phyloP scores from a whole-genome alignment of 2,329 filamentous ascomycete species.

The Magnaporthales sp. region DNA sequence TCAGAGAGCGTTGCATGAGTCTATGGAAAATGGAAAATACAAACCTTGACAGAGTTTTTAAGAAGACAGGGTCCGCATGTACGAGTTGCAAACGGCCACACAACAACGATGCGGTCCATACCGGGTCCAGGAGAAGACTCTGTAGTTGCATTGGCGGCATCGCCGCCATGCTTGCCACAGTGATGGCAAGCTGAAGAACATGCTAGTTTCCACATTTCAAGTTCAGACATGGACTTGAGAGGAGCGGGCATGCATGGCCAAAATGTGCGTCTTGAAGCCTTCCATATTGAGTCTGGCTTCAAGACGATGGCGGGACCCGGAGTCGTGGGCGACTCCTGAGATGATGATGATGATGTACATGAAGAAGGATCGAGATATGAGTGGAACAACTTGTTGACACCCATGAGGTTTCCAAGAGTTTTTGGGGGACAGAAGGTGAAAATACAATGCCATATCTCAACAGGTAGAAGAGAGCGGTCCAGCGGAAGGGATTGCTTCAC shows the following conservation, averaged over 20 bases:
- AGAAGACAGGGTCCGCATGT: conserved; percentile 60
- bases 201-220: conserved; percentile 68
- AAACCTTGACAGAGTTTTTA: conserved; percentile 55
- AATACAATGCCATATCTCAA: conserved; percentile 61
- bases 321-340: background rate
- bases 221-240: conserved; percentile 54
- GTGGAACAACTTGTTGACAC: conserved; percentile 60
- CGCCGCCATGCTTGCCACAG: conserved; percentile 40
- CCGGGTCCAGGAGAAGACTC: conserved; percentile 54
- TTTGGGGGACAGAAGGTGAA: conserved; percentile 58
- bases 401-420: conserved; percentile 55
- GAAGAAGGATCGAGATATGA: conserved; percentile 41
- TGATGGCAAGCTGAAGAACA: conserved; percentile 58
- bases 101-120: conserved; percentile 45
- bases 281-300: conserved; percentile 63
- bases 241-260: conserved; percentile 62
- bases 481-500: background rate
- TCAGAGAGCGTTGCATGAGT: background rate
- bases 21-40: conserved; percentile 15
- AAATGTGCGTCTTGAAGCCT: conserved; percentile 55
- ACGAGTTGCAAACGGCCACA: conserved; percentile 65
- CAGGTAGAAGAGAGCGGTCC: conserved; percentile 34
- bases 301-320: conserved; percentile 13
- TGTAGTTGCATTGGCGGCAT: conserved; percentile 16
- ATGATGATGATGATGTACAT: conserved; percentile 11